Evolutionary conservation across 805 yeast genomes (phyloP).

Genomic region (Pichia insulana): DNA sequence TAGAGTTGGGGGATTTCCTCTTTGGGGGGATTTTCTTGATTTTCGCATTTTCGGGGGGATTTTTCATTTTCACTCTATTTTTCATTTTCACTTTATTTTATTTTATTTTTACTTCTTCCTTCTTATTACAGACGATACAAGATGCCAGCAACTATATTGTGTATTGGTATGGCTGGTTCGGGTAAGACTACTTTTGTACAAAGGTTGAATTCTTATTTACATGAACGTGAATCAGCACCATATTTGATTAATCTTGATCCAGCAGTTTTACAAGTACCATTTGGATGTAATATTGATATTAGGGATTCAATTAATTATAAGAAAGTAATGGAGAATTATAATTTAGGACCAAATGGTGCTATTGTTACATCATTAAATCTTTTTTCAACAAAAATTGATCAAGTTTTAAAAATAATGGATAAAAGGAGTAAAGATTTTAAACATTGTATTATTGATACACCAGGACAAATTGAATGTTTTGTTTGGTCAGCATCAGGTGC

Average conservation of each 20-base stretch:
- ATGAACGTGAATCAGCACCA: slow-evolving; percentile 63
- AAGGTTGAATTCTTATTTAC: slow-evolving; percentile 81
- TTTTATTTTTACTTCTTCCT: neutral
- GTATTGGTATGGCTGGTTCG: slow-evolving; percentile 49
- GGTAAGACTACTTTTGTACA: slow-evolving; percentile 99
- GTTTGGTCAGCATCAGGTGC: slow-evolving; percentile 98
- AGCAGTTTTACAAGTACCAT: slow-evolving; percentile 90
- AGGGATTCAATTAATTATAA: slow-evolving; percentile 93
- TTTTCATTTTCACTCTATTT: neutral
- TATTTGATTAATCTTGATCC: slow-evolving; percentile 94
- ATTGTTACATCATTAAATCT: slow-evolving; percentile 90
- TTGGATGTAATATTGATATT: slow-evolving; percentile 88
- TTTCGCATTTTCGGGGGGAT: no score
- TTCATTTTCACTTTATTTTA: no score
- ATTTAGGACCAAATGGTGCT: slow-evolving; percentile 96
- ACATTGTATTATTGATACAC: slow-evolving; percentile 88
- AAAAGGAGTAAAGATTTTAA: slow-evolving; percentile 52
- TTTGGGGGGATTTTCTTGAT: no score
- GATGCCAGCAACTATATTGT: slow-evolving; percentile 30
- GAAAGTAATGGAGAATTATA: slow-evolving; percentile 93
- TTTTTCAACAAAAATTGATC: slow-evolving; percentile 93
- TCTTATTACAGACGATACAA: no score
- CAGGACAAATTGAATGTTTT: slow-evolving; percentile 98
- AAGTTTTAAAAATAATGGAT: slow-evolving; percentile 78
- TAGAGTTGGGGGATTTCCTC: neutral